Conservation (phyloP, 2,329 filamentous ascomycete species). For the Harringtonia aguacate region DNA sequence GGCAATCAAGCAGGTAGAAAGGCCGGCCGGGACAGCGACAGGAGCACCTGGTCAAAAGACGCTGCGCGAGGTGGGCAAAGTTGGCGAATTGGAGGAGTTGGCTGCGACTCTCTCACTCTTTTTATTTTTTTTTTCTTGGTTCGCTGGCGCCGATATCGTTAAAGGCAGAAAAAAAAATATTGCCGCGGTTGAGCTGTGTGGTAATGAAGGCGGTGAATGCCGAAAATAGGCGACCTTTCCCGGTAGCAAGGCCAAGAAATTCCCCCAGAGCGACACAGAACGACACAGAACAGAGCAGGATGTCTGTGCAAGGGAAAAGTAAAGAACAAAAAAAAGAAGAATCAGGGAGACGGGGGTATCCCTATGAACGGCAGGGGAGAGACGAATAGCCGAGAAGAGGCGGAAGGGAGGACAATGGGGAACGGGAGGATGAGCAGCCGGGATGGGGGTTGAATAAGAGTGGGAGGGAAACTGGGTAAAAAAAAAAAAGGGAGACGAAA, state of each 20-base stretch:
- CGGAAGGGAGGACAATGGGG: too few relatives aligned
- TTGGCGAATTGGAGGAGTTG: neutral
- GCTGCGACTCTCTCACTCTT: too few relatives aligned
- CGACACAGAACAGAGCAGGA: neutral
- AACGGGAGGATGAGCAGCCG: too few relatives aligned
- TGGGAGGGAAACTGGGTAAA: neutral
- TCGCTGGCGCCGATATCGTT: conserved; percentile 10
- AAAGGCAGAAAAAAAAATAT: conserved; percentile 9
- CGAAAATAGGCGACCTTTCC: conserved; percentile 9
- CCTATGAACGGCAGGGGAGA: neutral
- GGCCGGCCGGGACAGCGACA: too few relatives aligned
- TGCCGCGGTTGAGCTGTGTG: neutral
- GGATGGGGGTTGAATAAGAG: neutral
- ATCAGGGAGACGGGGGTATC: neutral
- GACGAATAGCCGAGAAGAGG: neutral
- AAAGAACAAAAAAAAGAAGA: neutral
- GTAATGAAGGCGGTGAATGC: conserved; percentile 11
- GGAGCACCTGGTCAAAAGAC: too few relatives aligned
- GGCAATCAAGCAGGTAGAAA: too few relatives aligned
- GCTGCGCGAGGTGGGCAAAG: neutral
- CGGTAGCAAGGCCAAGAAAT: neutral
- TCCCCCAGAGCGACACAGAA: neutral
- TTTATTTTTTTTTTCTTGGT: neutral
- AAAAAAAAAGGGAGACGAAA: neutral
- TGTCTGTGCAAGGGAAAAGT: neutral